Conservation (phyloP, 805 yeast species). For the Nakazawaea pomicola region DNA sequence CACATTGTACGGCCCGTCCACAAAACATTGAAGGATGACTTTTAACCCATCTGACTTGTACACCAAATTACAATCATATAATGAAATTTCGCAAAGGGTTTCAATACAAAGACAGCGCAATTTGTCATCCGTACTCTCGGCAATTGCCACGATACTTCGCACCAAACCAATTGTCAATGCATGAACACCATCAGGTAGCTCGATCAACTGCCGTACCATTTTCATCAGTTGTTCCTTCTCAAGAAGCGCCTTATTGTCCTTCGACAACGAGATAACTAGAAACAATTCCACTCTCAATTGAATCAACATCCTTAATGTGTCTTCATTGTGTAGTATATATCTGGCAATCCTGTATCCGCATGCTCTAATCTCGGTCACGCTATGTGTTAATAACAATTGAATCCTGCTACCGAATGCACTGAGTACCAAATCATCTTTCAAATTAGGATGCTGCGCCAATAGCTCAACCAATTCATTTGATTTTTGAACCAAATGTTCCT, state of each 20-base stretch:
- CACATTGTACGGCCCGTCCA: conserved; percentile 48
- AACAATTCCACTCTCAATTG: conserved; percentile 56
- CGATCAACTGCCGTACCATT: conserved; percentile 57
- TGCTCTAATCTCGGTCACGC: conserved; percentile 58
- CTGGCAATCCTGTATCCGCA: conserved; percentile 75
- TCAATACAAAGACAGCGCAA: conserved; percentile 47
- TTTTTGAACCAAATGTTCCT: conserved; percentile 45
- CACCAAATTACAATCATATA: conserved; percentile 38
- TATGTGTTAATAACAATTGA: conserved; percentile 54
- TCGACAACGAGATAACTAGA: conserved; percentile 59
- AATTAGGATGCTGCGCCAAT: conserved; percentile 49
- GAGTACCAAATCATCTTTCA: conserved; percentile 60
- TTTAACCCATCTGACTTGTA: conserved; percentile 41
- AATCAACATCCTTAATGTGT: conserved; percentile 49
- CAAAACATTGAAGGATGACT: conserved; percentile 38
- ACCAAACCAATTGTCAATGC: conserved; percentile 59
- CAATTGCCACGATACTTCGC: conserved; percentile 58
- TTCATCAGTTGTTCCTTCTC: conserved; percentile 80
- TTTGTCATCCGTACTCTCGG: conserved; percentile 49
- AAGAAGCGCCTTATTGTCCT: conserved; percentile 44
- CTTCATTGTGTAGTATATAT: conserved; percentile 49
- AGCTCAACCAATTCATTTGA: conserved; percentile 63
- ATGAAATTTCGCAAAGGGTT: conserved; percentile 45
- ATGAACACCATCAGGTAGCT: conserved; percentile 45
- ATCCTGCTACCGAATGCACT: conserved; percentile 53